A percentile compares a stretch with the other conserved stretches of the same genome.
These are phyloP conservation scores for Magnusiomyces suaveolens DNA, from an alignment of 1,139 yeast species.

Conservation along the genomic window DNA sequence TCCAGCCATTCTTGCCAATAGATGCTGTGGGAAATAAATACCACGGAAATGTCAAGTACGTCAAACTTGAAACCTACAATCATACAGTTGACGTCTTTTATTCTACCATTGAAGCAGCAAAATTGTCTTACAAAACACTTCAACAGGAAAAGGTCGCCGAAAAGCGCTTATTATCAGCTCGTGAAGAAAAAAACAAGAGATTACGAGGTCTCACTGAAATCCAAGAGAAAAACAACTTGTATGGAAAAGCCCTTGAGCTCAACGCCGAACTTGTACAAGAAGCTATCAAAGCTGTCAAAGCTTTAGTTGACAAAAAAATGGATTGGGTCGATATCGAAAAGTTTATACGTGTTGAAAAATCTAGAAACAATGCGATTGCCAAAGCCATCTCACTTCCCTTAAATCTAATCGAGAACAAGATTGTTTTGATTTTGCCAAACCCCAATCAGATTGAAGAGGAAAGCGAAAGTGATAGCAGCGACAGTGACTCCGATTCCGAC, in stretches of 20 bases:
- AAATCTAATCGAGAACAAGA: conserved; percentile 58
- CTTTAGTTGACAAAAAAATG: conserved; percentile 70
- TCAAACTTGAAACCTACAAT: conserved; percentile 51
- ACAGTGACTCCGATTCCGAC: conserved; percentile 30
- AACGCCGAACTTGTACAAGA: conserved; percentile 65
- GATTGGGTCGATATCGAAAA: conserved; percentile 90
- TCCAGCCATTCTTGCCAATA: conserved; percentile 70
- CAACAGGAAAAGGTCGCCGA: conserved; percentile 68
- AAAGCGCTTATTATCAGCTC: conserved; percentile 65
- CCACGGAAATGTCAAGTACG: conserved; percentile 15
- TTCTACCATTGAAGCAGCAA: conserved; percentile 75
- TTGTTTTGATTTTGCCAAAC: conserved; percentile 51
- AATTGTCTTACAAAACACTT: conserved; percentile 60
- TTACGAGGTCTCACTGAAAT: conserved; percentile 56
- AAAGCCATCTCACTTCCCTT: conserved; percentile 55
- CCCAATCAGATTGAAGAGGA: conserved; percentile 34
- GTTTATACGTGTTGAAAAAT: conserved; percentile 58
- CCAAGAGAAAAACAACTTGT: conserved; percentile 53
- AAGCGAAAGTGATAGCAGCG: conserved; percentile 25
- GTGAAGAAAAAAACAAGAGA: conserved; percentile 61
- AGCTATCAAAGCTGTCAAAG: conserved; percentile 59
- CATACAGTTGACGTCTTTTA: conserved; percentile 74
- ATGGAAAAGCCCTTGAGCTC: conserved; percentile 65
- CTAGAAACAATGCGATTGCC: conserved; percentile 57
- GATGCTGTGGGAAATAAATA: conserved; percentile 21